Evolutionary conservation across 148 eudicot genomes (phyloP).

Genomic region (Arbutus unedo): DNA sequence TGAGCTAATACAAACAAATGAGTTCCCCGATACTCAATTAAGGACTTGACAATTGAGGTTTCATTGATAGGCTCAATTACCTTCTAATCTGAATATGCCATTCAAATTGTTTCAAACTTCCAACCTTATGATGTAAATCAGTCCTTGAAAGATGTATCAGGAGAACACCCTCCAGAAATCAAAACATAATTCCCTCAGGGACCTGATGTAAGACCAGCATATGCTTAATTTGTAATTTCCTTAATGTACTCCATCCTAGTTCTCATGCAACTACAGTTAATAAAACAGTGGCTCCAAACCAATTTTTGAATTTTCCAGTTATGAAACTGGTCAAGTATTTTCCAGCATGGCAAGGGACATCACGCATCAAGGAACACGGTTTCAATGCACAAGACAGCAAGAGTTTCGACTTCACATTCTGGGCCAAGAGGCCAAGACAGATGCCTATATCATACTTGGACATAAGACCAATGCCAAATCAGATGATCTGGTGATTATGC

Average conservation of each 20-base stretch:
- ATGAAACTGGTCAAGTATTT: not conserved
- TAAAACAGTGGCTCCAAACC: not conserved
- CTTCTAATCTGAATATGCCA: not conserved
- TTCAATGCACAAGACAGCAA: too few species aligned
- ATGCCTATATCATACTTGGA: too few species aligned
- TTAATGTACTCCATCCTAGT: not conserved
- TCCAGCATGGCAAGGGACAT: too few species aligned
- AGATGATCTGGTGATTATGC: too few species aligned
- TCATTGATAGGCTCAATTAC: not conserved
- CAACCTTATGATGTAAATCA: not conserved
- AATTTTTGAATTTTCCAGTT: not conserved
- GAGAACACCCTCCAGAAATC: not conserved
- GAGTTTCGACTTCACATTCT: too few species aligned
- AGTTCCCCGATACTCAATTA: not conserved
- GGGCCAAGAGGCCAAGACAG: too few species aligned
- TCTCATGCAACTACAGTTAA: not conserved
- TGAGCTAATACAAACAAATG: constrained; percentile 1
- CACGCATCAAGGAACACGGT: too few species aligned
- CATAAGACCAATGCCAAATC: too few species aligned
- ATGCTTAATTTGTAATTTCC: not conserved
- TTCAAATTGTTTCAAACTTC: not conserved
- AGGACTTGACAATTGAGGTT: not conserved
- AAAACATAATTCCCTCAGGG: not conserved
- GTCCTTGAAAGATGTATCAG: not conserved
- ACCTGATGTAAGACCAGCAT: constrained; percentile 5